These are phyloP conservation scores for Polyplosphaeria fusca DNA, from an alignment of 495 filamentous ascomycete species.

Conservation along the genomic window DNA sequence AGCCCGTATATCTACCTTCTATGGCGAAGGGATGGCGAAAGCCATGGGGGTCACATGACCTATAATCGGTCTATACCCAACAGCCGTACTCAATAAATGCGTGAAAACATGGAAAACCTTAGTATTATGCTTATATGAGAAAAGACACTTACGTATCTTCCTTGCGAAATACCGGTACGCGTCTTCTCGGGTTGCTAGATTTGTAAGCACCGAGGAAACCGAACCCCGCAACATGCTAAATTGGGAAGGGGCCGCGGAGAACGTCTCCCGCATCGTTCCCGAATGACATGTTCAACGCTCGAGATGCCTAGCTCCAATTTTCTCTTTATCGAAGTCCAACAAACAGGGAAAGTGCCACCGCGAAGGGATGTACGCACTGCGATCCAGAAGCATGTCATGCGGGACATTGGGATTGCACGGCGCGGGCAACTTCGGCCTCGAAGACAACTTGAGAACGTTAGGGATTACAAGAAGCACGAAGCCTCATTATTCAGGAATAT, in stretches of 20 bases:
- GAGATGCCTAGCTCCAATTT: conserved; percentile 7
- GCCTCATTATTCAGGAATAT: too few relatives aligned
- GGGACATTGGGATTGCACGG: conserved; percentile 8
- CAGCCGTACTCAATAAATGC: not conserved
- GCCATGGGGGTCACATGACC: not conserved
- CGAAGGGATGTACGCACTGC: conserved; percentile 8
- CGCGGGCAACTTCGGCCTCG: conserved; percentile 1
- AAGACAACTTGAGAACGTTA: too few relatives aligned
- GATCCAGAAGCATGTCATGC: conserved; percentile 15
- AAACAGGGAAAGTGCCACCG: conserved; percentile 7
- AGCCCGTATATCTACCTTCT: not conserved
- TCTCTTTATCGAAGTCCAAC: conserved; percentile 9
- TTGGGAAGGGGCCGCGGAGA: too few relatives aligned
- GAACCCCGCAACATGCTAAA: conserved; percentile 4
- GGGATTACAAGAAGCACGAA: too few relatives aligned
- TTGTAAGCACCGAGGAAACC: conserved; percentile 11
- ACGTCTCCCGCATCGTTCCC: too few relatives aligned
- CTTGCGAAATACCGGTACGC: not conserved
- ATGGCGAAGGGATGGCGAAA: not conserved
- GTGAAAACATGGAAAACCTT: not conserved
- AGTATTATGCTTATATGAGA: not conserved
- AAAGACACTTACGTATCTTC: not conserved
- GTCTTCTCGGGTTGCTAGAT: conserved; percentile 7
- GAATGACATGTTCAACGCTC: too few relatives aligned
- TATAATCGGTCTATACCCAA: not conserved